phyloP scores from a whole-genome alignment of 164 flowering plant species.

The Akebia trifoliata region DNA sequence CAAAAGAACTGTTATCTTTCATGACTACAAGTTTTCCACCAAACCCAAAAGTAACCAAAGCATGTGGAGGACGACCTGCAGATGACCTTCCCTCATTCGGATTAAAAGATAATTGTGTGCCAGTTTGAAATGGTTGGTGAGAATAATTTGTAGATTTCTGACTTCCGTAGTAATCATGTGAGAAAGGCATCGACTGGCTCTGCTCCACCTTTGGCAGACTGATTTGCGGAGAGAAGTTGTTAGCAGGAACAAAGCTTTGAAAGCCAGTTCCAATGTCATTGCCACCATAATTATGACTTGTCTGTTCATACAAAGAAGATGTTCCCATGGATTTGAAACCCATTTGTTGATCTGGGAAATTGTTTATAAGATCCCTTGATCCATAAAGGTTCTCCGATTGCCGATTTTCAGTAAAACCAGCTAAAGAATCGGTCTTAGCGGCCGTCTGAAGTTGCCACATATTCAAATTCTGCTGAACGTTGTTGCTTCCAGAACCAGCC shows the following conservation, averaged over 20 bases:
- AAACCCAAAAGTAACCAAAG: constrained; percentile 92
- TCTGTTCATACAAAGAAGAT: constrained; percentile 28
- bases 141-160: constrained; percentile 33
- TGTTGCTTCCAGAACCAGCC: constrained; percentile 31
- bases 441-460: too few relatives aligned
- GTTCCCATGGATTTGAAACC: constrained; percentile 27
- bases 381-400: constrained; percentile 26
- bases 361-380: constrained; percentile 21
- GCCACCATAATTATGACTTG: constrained; percentile 26
- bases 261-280: constrained; percentile 22
- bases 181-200: constrained; percentile 32
- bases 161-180: constrained; percentile 37
- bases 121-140: constrained; percentile 24
- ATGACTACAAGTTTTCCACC: constrained; percentile 92
- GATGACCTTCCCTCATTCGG: constrained; percentile 57
- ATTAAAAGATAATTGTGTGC: constrained; percentile 7
- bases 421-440: constrained; percentile 13
- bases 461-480: constrained; percentile 29
- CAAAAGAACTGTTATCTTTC: constrained; percentile 43
- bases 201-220: constrained; percentile 32
- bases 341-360: constrained; percentile 27
- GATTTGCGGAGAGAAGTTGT: constrained; percentile 32
- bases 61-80: constrained; percentile 92
- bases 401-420: constrained; percentile 27
- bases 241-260: constrained; percentile 33